Conservation (phyloP, 2,329 filamentous ascomycete species). For the Aureobasidium sp. region DNA sequence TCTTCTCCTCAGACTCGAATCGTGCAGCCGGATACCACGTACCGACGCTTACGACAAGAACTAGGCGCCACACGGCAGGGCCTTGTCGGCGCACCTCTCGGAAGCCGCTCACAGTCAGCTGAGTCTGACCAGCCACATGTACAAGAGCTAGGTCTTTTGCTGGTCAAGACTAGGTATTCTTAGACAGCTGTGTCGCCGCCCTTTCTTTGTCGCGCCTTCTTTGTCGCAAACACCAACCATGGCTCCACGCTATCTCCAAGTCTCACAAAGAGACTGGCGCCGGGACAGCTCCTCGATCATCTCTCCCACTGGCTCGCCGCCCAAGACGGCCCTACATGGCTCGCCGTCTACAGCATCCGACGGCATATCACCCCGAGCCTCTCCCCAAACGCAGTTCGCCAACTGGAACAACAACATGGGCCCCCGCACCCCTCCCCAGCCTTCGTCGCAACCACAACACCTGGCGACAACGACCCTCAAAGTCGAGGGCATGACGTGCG, state of each 20-base stretch:
- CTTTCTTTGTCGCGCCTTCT: background rate
- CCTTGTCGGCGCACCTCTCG: background rate
- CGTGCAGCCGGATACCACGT: background rate
- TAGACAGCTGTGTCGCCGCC: background rate
- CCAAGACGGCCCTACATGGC: background rate
- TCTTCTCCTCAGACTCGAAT: background rate
- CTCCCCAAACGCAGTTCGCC: slow-evolving; percentile 11
- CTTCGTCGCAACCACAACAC: slow-evolving; percentile 22
- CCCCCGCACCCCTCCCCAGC: slow-evolving; percentile 1
- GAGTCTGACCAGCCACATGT: background rate
- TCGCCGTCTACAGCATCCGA: slow-evolving; percentile 4
- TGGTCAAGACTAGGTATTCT: background rate
- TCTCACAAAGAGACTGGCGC: slow-evolving; percentile 10
- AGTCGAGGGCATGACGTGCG: slow-evolving; percentile 81
- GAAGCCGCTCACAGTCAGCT: slow-evolving; percentile 1
- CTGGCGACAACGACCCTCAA: slow-evolving; percentile 91
- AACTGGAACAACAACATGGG: slow-evolving; percentile 13
- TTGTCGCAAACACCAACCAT: background rate
- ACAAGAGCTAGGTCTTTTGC: background rate
- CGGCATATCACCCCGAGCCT: background rate
- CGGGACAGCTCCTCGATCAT: slow-evolving; percentile 9
- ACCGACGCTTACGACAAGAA: background rate
- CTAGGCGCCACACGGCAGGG: slow-evolving; percentile 6
- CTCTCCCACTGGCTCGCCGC: background rate
- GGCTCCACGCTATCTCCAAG: background rate